These are phyloP conservation scores for Eucalyptus victrix DNA, from an alignment of 345 rosid species.

Conservation along the genomic window DNA sequence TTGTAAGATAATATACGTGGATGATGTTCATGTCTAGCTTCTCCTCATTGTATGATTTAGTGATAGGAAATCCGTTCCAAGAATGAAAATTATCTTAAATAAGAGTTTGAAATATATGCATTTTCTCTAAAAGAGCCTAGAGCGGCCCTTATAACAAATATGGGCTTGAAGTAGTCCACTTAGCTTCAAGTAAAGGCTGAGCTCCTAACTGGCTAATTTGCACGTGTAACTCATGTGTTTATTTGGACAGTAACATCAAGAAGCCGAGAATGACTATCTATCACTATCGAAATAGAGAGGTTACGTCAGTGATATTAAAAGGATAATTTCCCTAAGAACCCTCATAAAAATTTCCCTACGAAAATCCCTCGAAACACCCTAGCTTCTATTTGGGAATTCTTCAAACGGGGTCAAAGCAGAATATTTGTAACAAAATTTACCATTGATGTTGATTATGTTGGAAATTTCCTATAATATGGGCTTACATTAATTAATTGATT, in stretches of 20 bases:
- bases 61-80: not conserved
- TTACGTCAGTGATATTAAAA: not conserved
- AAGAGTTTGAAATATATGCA: not conserved
- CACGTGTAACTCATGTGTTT: not conserved
- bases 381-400: not conserved
- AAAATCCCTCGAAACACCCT: not conserved
- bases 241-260: not conserved
- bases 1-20: not conserved
- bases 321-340: not conserved
- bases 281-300: not conserved
- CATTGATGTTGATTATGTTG: not conserved
- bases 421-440: not conserved
- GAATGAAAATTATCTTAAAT: no score
- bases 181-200: not conserved
- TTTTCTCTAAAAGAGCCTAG: not conserved
- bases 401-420: not conserved
- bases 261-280: not conserved
- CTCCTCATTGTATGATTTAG: not conserved
- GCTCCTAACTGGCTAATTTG: not conserved
- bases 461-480: no score
- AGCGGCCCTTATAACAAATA: not conserved
- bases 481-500: no score
- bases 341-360: not conserved
- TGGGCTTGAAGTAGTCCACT: not conserved
- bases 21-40: not conserved